These are phyloP conservation scores for Microstroma glucosiphilum DNA, from an alignment of 1,284 basidiomycete genomes.

Conservation along the genomic window DNA sequence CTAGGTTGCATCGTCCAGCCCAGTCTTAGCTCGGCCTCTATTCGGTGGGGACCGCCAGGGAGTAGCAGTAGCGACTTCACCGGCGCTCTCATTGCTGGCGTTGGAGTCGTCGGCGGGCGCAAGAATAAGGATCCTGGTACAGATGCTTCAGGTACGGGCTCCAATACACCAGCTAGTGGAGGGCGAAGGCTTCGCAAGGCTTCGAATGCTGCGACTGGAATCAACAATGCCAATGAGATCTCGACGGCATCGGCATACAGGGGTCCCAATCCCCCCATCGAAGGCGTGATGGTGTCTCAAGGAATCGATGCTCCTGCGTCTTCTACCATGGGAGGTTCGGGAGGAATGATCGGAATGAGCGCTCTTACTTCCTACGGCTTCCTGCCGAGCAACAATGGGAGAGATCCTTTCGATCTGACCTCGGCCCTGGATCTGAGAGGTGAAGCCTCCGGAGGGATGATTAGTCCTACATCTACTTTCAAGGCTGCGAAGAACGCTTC, in stretches of 20 bases:
- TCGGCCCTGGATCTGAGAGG: background rate
- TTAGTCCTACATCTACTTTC: background rate
- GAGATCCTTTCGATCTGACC: background rate
- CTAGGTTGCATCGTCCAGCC: background rate
- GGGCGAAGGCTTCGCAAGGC: background rate
- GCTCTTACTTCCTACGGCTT: conserved; percentile 16
- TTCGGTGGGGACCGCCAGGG: background rate
- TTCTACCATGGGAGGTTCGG: conserved; percentile 27
- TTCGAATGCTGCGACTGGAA: background rate
- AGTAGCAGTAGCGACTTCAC: background rate
- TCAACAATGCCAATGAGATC: background rate
- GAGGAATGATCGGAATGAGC: conserved; percentile 26
- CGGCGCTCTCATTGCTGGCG: background rate
- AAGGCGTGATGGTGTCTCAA: conserved; percentile 29
- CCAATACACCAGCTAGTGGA: background rate
- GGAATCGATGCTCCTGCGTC: conserved; percentile 36
- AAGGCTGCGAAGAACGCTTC: conserved; percentile 6
- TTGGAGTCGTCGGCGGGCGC: background rate
- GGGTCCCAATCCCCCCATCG: conserved; percentile 19
- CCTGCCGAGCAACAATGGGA: background rate
- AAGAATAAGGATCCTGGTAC: background rate
- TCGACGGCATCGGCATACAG: background rate
- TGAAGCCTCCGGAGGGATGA: background rate
- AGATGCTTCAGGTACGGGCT: background rate
- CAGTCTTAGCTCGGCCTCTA: background rate